Percentiles rank a stretch among this genome's conserved stretches.
Conservation (phyloP, 2,329 filamentous ascomycete genomes). For the Mycosphaerella arachidis region DNA sequence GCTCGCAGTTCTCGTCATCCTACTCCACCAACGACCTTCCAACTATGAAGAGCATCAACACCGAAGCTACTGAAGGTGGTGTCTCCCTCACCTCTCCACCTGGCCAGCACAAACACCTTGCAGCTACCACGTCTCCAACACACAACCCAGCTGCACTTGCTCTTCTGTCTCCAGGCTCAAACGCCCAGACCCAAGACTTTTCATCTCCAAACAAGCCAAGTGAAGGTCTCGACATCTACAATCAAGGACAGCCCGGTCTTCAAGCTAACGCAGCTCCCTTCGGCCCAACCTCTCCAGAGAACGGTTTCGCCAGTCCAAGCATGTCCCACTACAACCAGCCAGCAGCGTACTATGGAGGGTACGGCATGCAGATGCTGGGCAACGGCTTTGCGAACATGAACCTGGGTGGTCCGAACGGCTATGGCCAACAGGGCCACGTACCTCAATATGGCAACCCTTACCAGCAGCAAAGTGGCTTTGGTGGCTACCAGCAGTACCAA, state of each 20-base stretch:
- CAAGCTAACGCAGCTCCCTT: constrained; percentile 79
- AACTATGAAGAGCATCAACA: constrained; percentile 67
- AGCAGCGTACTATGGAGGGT: constrained; percentile 45
- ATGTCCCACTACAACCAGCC: constrained; percentile 29
- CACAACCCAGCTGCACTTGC: constrained; percentile 66
- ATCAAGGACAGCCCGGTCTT: constrained; percentile 64
- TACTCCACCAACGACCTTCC: constrained; percentile 88
- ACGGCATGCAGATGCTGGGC: constrained; percentile 59
- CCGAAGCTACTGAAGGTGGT: constrained; percentile 38
- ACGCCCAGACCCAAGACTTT: constrained; percentile 70
- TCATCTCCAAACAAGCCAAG: constrained; percentile 48
- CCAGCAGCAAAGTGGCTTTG: constrained; percentile 49
- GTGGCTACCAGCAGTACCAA: constrained; percentile 49
- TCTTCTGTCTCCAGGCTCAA: constrained; percentile 55
- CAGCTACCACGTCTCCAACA: constrained; percentile 39
- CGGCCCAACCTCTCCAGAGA: constrained; percentile 49
- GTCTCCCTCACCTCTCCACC: constrained; percentile 26
- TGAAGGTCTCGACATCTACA: constrained; percentile 48
- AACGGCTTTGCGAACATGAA: constrained; percentile 66
- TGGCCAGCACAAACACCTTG: constrained; percentile 20
- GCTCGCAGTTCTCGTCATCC: constrained; percentile 73
- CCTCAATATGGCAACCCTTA: constrained; percentile 13
- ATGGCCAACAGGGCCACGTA: constrained; percentile 39
- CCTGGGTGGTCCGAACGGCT: constrained; percentile 38
- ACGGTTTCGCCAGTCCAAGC: constrained; percentile 33